Percentiles rank a stretch among this genome's conserved stretches.
phyloP scores from a whole-genome alignment of 345 rosid species.

The Citropsis articulata region DNA sequence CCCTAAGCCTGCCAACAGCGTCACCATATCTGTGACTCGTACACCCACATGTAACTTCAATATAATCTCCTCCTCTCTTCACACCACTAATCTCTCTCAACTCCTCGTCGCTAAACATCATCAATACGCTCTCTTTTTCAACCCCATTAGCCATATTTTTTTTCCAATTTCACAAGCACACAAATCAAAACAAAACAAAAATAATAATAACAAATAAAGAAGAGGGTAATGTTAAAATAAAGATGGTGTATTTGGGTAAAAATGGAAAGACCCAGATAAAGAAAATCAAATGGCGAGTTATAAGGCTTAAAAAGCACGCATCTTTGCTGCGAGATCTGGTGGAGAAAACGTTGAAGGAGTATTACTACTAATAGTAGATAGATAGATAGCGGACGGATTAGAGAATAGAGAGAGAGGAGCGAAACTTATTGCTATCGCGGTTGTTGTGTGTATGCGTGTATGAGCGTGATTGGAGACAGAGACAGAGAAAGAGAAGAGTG shows the following conservation, averaged over 20 bases:
- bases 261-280: constrained; percentile 32
- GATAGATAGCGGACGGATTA: background rate
- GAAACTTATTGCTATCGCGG: constrained; percentile 16
- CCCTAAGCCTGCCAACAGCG: constrained; percentile 99
- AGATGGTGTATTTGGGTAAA: constrained; percentile 36
- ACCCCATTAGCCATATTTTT: constrained; percentile 50
- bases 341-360: constrained; percentile 35
- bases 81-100: constrained; percentile 80
- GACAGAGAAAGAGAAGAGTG: constrained; percentile 15
- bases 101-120: constrained; percentile 84
- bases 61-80: constrained; percentile 59
- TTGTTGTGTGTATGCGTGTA: constrained; percentile 22
- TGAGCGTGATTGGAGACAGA: constrained; percentile 11
- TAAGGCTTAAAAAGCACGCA: constrained; percentile 41
- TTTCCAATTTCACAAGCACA: background rate
- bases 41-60: constrained; percentile 98
- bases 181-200: background rate
- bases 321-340: constrained; percentile 59
- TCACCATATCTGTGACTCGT: constrained; percentile 98
- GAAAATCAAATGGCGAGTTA: constrained; percentile 12
- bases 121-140: constrained; percentile 46
- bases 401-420: constrained; percentile 18
- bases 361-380: constrained; percentile 6
- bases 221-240: constrained; percentile 24
- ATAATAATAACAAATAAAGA: constrained; percentile 7